Base-by-base conservation (phyloP, 2,329 filamentous ascomycete species). In the Phaeophleospora eucalypticola region DNA sequence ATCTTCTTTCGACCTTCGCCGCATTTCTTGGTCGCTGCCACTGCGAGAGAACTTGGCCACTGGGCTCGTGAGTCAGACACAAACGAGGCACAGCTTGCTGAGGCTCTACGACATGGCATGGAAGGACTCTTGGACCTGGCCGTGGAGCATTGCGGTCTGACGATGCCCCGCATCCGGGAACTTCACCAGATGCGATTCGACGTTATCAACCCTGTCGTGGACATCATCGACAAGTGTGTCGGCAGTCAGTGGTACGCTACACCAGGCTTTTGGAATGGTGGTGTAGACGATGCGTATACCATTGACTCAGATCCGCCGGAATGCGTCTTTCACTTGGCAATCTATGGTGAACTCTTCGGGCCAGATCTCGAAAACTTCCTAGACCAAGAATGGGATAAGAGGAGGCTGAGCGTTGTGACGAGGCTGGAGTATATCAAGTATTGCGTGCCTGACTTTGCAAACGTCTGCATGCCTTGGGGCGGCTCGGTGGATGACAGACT, bases 161-260 rank as follows among this genome's bases (percentile, higher is more conserved):
- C 63, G 0, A 49, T 68, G 29, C 48, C 58, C 6, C 53, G 59
- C 20, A 66, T 69, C 36, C 61, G 66, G 4, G 43, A 51, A 29
- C 43, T 65, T 3, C 54, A 65, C 42, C 41, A 46, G 7, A 43
- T 58, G 32, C 58, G 64, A 8, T 65, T 66, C 50, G 47, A 46
- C 17, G 59, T 57, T 46, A 58, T 67, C 43, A 66, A 67, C 32
- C 64, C 64, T 2, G 52, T 65, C n/a, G 53, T 53, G 2, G 58
- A 66, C 48, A 46, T 61, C 35, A 63, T 67, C 24, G 65, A 68
- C 49, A 55, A 62, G 32, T 63, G 63, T 54, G 63, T 62, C 10
- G 65, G 64, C 1, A 2, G 12, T 2, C 64, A 66, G 45, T 67
- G 63, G 63, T 56, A 56, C 20, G 16, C 19, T 1, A 53, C 51